Percentiles rank a stretch among this genome's conserved stretches.
phyloP scores from a whole-genome alignment of 2,329 filamentous ascomycete genomes.

The Zymoseptoria crescenta region DNA sequence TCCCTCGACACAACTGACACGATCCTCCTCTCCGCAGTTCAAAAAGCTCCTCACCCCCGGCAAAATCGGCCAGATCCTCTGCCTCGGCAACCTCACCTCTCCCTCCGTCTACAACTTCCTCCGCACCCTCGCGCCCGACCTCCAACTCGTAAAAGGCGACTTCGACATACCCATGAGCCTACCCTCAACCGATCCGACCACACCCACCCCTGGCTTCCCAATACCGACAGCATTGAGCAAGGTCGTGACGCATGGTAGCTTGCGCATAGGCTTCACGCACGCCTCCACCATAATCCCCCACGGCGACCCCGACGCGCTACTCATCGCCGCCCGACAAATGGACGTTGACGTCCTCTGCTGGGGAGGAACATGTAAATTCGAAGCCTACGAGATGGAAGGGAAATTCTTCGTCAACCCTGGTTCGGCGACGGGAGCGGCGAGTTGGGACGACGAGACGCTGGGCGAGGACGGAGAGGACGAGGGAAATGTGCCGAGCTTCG shows the following conservation, averaged over 20 bases:
- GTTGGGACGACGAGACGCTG: conserved; percentile 41
- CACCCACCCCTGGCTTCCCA: conserved; percentile 20
- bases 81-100: conserved; percentile 51
- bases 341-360: conserved; percentile 62
- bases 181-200: conserved; percentile 33
- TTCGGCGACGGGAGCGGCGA: conserved; percentile 59
- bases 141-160: conserved; percentile 63
- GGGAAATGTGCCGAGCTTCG: conserved; percentile 83
- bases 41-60: conserved; percentile 52
- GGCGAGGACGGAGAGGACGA: conserved; percentile 39
- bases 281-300: conserved; percentile 65
- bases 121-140: conserved; percentile 49
- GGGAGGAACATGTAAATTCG: conserved; percentile 63
- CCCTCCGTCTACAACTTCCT: conserved; percentile 52
- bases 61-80: conserved; percentile 52
- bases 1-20: neutral
- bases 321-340: conserved; percentile 64
- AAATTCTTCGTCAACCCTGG: conserved; percentile 66
- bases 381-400: conserved; percentile 64
- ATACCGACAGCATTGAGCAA: conserved; percentile 51
- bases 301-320: conserved; percentile 56
- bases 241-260: conserved; percentile 60
- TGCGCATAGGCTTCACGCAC: conserved; percentile 64
- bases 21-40: conserved; percentile 29
- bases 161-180: conserved; percentile 58